These are phyloP conservation scores for Nakazawaea pomicola DNA, from an alignment of 805 yeast species.

Conservation along the genomic window DNA sequence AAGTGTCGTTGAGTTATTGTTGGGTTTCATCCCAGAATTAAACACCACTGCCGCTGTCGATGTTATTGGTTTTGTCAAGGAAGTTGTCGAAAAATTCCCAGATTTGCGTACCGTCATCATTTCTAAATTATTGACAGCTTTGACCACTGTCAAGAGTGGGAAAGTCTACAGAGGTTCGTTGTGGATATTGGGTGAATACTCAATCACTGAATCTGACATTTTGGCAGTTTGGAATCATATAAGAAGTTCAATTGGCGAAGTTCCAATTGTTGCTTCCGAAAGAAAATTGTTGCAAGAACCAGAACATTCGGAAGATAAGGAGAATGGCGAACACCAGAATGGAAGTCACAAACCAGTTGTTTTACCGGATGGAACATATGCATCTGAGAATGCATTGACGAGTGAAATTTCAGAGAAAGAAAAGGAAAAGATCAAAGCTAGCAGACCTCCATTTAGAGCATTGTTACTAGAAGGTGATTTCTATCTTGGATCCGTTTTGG, in stretches of 20 bases:
- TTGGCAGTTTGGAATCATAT: conserved; percentile 84
- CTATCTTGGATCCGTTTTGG: conserved; percentile 82
- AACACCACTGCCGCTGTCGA: conserved; percentile 84
- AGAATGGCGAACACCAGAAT: conserved; percentile 24
- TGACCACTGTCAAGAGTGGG: conserved; percentile 73
- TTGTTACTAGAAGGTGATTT: conserved; percentile 83
- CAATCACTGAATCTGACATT: conserved; percentile 63
- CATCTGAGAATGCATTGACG: conserved; percentile 83
- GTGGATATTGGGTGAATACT: conserved; percentile 95
- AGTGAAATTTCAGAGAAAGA: conserved; percentile 29
- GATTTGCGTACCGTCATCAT: conserved; percentile 64
- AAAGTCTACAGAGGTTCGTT: conserved; percentile 90
- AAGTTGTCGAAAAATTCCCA: conserved; percentile 90
- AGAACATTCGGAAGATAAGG: conserved; percentile 29
- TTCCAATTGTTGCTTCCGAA: conserved; percentile 82
- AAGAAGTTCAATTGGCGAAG: conserved; percentile 79
- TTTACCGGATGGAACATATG: conserved; percentile 98
- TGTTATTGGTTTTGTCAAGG: conserved; percentile 87
- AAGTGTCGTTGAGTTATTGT: conserved; percentile 78
- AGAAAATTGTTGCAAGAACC: conserved; percentile 35
- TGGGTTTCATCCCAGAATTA: conserved; percentile 83
- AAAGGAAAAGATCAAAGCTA: conserved; percentile 26
- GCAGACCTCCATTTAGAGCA: conserved; percentile 67
- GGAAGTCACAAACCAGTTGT: conserved; percentile 63
- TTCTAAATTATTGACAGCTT: conserved; percentile 51